phyloP scores from a whole-genome alignment of 2,329 filamentous ascomycete genomes.

The Colletotrichum cordylinicola region DNA sequence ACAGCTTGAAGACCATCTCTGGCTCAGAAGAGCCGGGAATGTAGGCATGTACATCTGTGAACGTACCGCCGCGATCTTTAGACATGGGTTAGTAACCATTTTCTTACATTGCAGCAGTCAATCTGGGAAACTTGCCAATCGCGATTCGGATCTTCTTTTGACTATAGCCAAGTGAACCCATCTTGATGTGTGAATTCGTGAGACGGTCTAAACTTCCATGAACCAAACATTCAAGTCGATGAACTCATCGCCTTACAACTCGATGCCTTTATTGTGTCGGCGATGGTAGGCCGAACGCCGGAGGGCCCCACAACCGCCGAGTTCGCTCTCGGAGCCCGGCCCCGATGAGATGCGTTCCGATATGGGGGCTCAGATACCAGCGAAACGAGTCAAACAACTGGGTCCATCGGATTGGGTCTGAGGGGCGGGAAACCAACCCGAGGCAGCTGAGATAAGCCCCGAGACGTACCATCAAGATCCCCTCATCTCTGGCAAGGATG shows the following conservation, averaged over 20 bases:
- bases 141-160: neutral
- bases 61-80: constrained; percentile 70
- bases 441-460: neutral
- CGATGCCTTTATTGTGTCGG: neutral
- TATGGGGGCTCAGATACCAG: neutral
- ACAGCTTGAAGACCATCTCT: constrained; percentile 70
- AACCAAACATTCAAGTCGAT: neutral
- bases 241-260: neutral
- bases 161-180: neutral
- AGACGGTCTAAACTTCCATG: rapidly evolving
- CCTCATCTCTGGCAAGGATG: neutral
- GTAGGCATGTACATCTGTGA: constrained; percentile 73
- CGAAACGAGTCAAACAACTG: neutral
- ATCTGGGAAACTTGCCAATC: neutral
- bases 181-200: rapidly evolving
- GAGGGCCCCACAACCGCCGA: neutral
- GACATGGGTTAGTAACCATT: constrained; percentile 21
- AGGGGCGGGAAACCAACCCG: neutral
- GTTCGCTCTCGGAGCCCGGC: neutral
- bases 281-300: neutral
- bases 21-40: constrained; percentile 68
- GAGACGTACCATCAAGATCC: neutral
- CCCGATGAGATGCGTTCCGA: neutral
- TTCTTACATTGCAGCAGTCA: neutral
- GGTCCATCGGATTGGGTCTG: neutral